Conservation (phyloP, 2,329 filamentous ascomycete genomes). For the Aaosphaeria arxii region DNA sequence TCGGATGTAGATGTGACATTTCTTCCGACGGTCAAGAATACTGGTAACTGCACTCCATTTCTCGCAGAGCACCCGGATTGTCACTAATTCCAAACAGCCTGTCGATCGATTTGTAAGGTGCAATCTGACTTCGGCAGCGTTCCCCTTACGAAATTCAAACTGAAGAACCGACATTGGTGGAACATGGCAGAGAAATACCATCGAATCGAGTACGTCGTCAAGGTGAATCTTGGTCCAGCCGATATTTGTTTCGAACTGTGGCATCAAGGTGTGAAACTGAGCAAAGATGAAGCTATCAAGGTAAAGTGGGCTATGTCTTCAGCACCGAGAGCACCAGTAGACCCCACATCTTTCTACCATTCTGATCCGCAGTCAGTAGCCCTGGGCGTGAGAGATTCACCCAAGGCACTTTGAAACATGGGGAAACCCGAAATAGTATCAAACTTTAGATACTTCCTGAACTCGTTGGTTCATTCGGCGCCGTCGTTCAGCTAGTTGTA, state of each 20-base stretch:
- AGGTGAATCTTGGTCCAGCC: slow-evolving; percentile 38
- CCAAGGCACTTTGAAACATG: no score
- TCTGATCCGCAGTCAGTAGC: no score
- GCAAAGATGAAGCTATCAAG: background rate
- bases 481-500: no score
- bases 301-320: background rate
- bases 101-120: slow-evolving; percentile 31
- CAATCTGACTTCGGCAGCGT: slow-evolving; percentile 28
- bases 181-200: slow-evolving; percentile 29
- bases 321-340: no score
- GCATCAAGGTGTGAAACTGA: slow-evolving; percentile 6
- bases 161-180: slow-evolving; percentile 38
- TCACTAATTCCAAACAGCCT: background rate
- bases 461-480: no score
- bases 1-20: slow-evolving; percentile 18
- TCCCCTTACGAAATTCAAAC: slow-evolving; percentile 30
- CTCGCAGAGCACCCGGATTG: background rate
- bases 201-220: slow-evolving; percentile 34
- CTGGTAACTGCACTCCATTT: slow-evolving; percentile 10
- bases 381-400: no score
- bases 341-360: no score
- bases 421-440: no score
- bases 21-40: slow-evolving; percentile 27
- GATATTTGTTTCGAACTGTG: slow-evolving; percentile 40
- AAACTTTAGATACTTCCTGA: background rate